Base-by-base conservation (phyloP, 768 basidiomycete species). In the Tylopilus vinaceipallidus region DNA sequence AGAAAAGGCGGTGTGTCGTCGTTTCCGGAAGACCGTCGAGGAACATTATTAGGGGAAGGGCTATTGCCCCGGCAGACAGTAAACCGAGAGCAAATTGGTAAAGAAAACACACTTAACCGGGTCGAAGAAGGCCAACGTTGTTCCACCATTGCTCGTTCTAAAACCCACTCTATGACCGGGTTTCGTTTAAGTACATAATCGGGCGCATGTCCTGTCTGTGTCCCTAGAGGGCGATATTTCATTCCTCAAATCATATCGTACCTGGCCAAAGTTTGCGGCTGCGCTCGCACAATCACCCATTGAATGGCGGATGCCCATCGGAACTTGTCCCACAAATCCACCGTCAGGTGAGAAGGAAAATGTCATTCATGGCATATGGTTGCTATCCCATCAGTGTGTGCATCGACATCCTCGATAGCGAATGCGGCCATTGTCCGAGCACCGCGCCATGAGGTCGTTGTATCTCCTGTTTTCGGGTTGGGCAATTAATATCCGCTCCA, bases 271-370 rank as follows among this genome's bases (percentile, higher is more conserved):
- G 33, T 16, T 17, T 19, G 13, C 47, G 14, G 42, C 45, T 49
- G 41, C 42, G 32, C 29, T 46, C 19, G 23, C 23, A 49, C 22
- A 26, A 37, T 32, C 50, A 29, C 35, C 49, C 34, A n/a, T 41
- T 51, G n/a, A n/a, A n/a, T n/a, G 53, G 61, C 52, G 63, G 62
- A 63, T 65, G 50, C 54, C 37, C 52, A 54, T 65, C 62, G 49
- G 62, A 63, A 63, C 37, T 29, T 47, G 29, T 23, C 6, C 30
- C 36, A 43, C 40, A 52, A 51, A 22, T 36, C 37, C 41, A 35
- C 50, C 39, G 35, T 42, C 32, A 34, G 46, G 27, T 45, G 54
- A 54, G 54, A 54, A 53, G 45, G 45, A 54, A 55, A 35, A 29
- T 44, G 53, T 34, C 53, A 51, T 43, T 9, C 35, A 35, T 40